Evolutionary conservation across 768 basidiomycete genomes (phyloP).

Genomic region (Podaxis carcinomalis): DNA sequence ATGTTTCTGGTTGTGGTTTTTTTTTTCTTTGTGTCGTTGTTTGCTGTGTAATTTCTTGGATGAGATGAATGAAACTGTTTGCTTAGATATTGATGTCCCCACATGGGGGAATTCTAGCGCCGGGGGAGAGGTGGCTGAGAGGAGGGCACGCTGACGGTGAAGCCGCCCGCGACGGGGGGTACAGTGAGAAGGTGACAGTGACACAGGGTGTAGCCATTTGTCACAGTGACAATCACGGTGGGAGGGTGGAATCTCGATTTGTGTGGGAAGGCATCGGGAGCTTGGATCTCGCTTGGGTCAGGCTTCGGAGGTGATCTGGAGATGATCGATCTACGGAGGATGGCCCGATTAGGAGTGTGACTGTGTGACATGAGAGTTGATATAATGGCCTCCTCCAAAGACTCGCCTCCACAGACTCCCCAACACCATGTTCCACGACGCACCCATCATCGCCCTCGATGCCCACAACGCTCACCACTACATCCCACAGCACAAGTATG

Average conservation of each 20-base stretch:
- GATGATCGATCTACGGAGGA: constrained; percentile 12
- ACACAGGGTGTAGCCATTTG: neutral
- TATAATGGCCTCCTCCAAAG: constrained; percentile 6
- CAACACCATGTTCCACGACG: constrained; percentile 19
- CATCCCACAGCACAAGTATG: constrained; percentile 27
- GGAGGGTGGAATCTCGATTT: constrained; percentile 23
- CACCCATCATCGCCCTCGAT: constrained; percentile 18
- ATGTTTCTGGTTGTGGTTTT: constrained; percentile 4
- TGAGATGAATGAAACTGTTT: neutral
- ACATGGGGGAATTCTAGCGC: constrained; percentile 9
- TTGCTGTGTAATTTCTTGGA: constrained; percentile 4
- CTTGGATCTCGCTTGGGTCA: constrained; percentile 12
- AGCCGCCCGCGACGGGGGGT: constrained; percentile 11
- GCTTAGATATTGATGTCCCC: constrained; percentile 1
- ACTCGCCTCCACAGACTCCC: constrained; percentile 8
- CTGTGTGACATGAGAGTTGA: constrained; percentile 3
- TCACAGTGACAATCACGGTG: constrained; percentile 6
- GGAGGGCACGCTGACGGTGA: constrained; percentile 15
- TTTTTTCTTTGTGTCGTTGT: constrained; percentile 6
- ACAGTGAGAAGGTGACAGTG: constrained; percentile 7
- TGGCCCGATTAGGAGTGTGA: constrained; percentile 5
- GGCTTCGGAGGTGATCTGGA: constrained; percentile 11
- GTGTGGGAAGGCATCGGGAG: constrained; percentile 16
- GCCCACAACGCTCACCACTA: constrained; percentile 17
- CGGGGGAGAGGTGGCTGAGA: constrained; percentile 21